Base-by-base conservation (phyloP, 768 basidiomycete species). In the Crassisporium funariophilum region DNA sequence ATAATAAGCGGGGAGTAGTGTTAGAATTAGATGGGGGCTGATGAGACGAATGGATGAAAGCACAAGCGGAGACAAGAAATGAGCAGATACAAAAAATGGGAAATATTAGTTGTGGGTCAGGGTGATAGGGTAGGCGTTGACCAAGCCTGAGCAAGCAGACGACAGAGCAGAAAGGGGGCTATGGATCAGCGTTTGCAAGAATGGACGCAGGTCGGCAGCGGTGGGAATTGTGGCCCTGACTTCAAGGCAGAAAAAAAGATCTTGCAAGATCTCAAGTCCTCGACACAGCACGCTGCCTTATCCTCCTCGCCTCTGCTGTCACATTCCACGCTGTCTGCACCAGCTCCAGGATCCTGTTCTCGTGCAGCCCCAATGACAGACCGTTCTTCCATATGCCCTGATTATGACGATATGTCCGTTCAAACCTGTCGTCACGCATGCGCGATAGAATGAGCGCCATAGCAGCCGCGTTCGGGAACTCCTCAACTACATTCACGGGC, bases 311-410 rank as follows among this genome's bases (percentile, higher is more conserved):
- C 53, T 90, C 86, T 13, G 83, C 79, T 7, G 89, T 80, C 34
- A 86, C 83, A 37, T 81, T 86, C 88, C 88, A 93, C 35, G 82
- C 79, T 16, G 73, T 82, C 55, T 74, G 74, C 19, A 74, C 78
- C 35, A 81, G 61, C 52, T 76, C 70, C 41, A 76, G 68, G 45
- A 84, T 59, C 21, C 57, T 59, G 39, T 59, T 45, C 50, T 82
- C 74, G 15, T 64, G 70, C 24, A 79, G 70, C 5, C 76, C 82
- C 44, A 85, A 66, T 13, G 71, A 70, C 9, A 87, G 71, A 25
- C 78, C 72, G 46, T 87, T 87, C 56, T 74, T 76, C 83, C 85
- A 84, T 40, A 86, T 61, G n/a, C 85, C 84, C 35, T 79, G 77
- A 57, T 81, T 84, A 46, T 66, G 66, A 24, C 53, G 52, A 50